These are phyloP conservation scores for Allium sativum DNA, from an alignment of 106 monocot genomes.

Conservation along the genomic window DNA sequence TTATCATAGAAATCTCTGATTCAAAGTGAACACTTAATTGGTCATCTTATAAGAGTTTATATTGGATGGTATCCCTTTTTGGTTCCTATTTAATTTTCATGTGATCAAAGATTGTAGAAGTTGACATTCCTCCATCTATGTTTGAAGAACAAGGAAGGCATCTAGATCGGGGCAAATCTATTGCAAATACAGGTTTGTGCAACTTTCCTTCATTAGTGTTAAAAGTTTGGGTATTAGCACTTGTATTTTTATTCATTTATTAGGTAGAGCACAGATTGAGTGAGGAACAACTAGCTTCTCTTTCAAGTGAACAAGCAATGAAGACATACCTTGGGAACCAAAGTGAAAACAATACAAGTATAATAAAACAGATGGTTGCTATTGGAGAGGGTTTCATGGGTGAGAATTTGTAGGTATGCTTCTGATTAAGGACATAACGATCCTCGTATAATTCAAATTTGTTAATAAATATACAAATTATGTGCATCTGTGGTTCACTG, in stretches of 20 bases:
- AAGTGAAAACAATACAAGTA: conserved; percentile 52
- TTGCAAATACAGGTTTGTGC: conserved; percentile 57
- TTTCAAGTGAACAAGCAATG: conserved; percentile 79
- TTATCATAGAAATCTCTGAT: no score
- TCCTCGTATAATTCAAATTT: no score
- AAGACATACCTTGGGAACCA: conserved; percentile 61
- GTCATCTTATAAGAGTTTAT: no score
- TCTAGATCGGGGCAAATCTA: conserved; percentile 80
- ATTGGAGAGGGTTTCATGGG: conserved; percentile 76
- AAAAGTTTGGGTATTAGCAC: neutral
- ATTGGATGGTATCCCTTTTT: neutral
- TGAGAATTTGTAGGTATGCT: conserved; percentile 75
- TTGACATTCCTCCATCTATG: conserved; percentile 79
- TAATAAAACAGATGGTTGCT: conserved; percentile 89
- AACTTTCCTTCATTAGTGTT: conserved; percentile 3
- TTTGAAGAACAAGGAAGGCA: conserved; percentile 98
- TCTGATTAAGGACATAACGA: neutral
- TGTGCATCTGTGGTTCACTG: no score
- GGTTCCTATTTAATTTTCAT: neutral
- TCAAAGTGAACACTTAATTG: no score
- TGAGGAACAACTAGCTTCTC: conserved; percentile 57
- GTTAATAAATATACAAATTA: no score
- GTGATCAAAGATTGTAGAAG: conserved; percentile 71
- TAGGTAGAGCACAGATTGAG: conserved; percentile 56
- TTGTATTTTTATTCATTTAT: conserved; percentile 13